phyloP scores from a whole-genome alignment of 1,139 yeast species.

The Scheffersomyces parashehatae region DNA sequence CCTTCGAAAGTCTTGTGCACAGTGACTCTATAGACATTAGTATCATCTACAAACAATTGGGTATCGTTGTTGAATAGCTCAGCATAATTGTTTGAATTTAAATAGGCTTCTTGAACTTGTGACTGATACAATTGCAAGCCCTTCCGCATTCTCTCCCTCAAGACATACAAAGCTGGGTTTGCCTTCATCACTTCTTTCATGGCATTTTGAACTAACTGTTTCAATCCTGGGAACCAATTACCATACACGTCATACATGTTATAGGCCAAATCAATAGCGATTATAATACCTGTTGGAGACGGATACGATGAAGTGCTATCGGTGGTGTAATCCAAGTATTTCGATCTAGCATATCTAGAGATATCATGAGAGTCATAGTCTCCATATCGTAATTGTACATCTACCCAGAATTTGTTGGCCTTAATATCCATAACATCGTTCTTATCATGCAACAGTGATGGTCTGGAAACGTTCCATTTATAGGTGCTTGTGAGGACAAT shows the following conservation, averaged over 20 bases:
- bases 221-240: constrained; percentile 95
- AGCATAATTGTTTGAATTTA: constrained; percentile 86
- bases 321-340: constrained; percentile 87
- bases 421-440: constrained; percentile 53
- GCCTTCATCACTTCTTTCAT: constrained; percentile 94
- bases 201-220: constrained; percentile 86
- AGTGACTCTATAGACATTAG: constrained; percentile 91
- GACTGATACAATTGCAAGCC: constrained; percentile 93
- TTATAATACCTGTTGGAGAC: constrained; percentile 87
- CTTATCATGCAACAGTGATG: constrained; percentile 71
- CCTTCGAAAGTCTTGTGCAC: constrained; percentile 94
- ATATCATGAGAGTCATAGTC: constrained; percentile 98
- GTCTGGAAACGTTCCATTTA: constrained; percentile 84
- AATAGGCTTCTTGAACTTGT: constrained; percentile 88
- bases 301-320: constrained; percentile 88
- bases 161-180: constrained; percentile 88
- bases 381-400: constrained; percentile 92
- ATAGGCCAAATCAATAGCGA: constrained; percentile 92
- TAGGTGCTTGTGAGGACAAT: constrained; percentile 72
- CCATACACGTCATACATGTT: constrained; percentile 97
- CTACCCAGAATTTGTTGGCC: constrained; percentile 87
- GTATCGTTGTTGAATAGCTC: constrained; percentile 84
- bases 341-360: constrained; percentile 90
- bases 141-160: constrained; percentile 90
- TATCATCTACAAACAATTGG: constrained; percentile 86